Conservation (phyloP, 768 basidiomycete genomes). For the Obba rivulosa region DNA sequence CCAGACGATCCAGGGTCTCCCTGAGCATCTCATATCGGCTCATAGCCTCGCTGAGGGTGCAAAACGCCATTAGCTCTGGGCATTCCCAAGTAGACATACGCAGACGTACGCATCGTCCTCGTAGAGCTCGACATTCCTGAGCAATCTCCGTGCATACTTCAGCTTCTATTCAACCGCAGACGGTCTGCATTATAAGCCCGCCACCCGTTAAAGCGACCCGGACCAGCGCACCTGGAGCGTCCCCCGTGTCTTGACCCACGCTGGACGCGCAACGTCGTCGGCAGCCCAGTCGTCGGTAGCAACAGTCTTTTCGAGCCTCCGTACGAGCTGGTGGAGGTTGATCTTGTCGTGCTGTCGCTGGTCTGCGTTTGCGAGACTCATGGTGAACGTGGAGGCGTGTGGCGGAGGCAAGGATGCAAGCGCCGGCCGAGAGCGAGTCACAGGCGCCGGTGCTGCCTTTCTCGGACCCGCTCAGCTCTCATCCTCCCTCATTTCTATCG, state of each 20-base stretch:
- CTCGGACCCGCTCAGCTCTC: not conserved
- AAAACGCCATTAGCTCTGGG: no score
- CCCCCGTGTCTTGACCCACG: conserved; percentile 53
- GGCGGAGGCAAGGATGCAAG: not conserved
- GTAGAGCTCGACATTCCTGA: conserved; percentile 54
- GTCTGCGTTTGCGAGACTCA: conserved; percentile 8
- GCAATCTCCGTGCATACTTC: conserved; percentile 49
- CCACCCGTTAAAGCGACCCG: not conserved
- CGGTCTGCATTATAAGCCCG: not conserved
- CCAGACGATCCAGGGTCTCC: conserved; percentile 49
- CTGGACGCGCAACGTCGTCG: conserved; percentile 14
- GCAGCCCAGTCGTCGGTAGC: conserved; percentile 31
- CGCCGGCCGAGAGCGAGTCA: no score
- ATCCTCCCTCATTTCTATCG: not conserved
- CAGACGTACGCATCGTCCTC: conserved; percentile 23
- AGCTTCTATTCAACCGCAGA: conserved; percentile 36
- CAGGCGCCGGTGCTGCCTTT: no score
- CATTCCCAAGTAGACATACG: no score
- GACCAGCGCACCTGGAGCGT: conserved; percentile 46
- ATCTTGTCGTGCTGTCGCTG: conserved; percentile 52
- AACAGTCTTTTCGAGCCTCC: conserved; percentile 53
- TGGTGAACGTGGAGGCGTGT: not conserved
- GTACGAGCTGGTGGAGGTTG: conserved; percentile 58
- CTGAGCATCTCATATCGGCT: conserved; percentile 37
- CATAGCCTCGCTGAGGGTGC: no score